Base-by-base conservation (phyloP, 441 rosid species). In the Euphorbia schlechtendalii region DNA sequence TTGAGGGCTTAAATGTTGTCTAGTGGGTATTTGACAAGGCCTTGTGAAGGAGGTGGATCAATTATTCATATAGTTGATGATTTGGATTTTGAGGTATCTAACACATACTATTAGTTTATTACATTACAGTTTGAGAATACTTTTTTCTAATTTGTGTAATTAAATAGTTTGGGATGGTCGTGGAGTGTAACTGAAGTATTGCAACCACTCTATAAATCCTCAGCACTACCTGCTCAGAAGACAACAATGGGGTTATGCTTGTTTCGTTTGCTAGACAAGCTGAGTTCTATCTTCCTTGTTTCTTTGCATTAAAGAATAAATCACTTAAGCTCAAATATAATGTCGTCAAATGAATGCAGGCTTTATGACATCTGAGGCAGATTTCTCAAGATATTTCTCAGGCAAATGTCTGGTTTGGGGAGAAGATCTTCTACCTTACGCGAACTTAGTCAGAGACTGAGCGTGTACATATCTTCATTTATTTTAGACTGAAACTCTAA, bases 141-240 rank as follows among this genome's bases (percentile, higher is more conserved):
- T 8, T 27, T 60, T 77, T 25, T 61, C 57, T 71, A 56, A 40
- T 41, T 57, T 15, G 11, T 49, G 30, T 25, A 64, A 59, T 66
- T 56, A 69, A 58, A 49, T 48, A 17, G 24, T 14, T 49, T 55
- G 20, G 0, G 17, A 2, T 61, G 43, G n/a, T 94, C 97, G 27
- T 83, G 96, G 89, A 85, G 89, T 58, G 98, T 92, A 56, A 97
- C 98, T 40, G 98, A 92, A 81, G 98, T 92, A 64, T 65, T 92
- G 71, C 97, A 97, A 38, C 92, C 98, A 0, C 86, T 90, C 41
- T 92, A 92, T 18, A 96, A 90, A 81, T 92, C 97, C 62, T 83
- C 98, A 34, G 84, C 84, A 58, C 82, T 92, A 72, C 90, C 90
- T 69, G 97, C 98, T 4, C 98, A 92, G 73, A 92, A 86, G 83